Percentiles rank a stretch among this genome's conserved stretches.
These are phyloP conservation scores for Globisporangium middletonii DNA, from an alignment of 352 stramenopile species.

Conservation along the genomic window DNA sequence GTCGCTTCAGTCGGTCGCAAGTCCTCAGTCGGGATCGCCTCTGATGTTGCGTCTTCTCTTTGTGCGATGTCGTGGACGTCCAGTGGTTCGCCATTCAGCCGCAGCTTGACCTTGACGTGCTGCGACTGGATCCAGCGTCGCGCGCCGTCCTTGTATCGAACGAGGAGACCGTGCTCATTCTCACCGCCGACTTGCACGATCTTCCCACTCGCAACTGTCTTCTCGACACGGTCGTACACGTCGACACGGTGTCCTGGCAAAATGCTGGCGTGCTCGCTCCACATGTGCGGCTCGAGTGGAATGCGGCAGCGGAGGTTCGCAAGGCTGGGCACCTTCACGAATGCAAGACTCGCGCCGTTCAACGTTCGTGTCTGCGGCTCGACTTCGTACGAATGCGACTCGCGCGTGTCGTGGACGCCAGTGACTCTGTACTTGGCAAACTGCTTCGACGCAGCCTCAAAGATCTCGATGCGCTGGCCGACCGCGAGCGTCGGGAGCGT, in stretches of 20 bases:
- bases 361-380: conserved; percentile 9
- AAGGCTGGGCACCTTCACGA: conserved; percentile 9
- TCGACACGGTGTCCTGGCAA: conserved; percentile 22
- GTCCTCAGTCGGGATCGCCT: no score
- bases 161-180: conserved; percentile 11
- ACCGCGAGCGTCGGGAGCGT: conserved; percentile 13
- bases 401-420: background rate
- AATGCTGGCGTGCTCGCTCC: conserved; percentile 14
- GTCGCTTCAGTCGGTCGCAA: no score
- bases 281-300: conserved; percentile 18
- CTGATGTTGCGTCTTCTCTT: background rate
- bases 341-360: background rate
- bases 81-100: conserved; percentile 14
- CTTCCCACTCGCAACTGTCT: conserved; percentile 18
- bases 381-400: conserved; percentile 23
- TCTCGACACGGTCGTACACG: conserved; percentile 17
- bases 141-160: conserved; percentile 23
- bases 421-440: conserved; percentile 26
- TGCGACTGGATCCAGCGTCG: conserved; percentile 21
- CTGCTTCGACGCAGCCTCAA: conserved; percentile 17
- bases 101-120: conserved; percentile 22
- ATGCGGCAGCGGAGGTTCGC: conserved; percentile 19
- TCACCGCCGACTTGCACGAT: conserved; percentile 13
- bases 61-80: background rate
- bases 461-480: conserved; percentile 25